phyloP scores from a whole-genome alignment of 768 basidiomycete species.

The Rhodotorula kratochvilovae region DNA sequence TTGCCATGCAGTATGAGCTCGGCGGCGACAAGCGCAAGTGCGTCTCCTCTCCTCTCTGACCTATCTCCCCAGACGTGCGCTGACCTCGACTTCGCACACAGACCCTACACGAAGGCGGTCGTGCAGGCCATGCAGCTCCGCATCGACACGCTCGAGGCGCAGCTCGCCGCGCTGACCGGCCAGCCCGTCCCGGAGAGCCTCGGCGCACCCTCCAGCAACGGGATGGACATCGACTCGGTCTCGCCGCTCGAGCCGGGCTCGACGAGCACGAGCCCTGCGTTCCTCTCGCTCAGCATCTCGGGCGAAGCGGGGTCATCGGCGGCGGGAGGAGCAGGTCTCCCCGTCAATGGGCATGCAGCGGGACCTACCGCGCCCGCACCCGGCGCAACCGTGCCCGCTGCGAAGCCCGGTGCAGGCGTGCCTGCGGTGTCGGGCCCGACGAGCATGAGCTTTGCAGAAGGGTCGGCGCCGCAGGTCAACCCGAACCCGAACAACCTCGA shows the following conservation, averaged over 20 bases:
- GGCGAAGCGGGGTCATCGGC: background rate
- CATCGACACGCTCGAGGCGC: conserved; percentile 35
- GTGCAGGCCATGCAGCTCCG: conserved; percentile 36
- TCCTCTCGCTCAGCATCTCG: conserved; percentile 4
- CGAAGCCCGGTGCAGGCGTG: too few relatives aligned
- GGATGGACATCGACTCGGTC: background rate
- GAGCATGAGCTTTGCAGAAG: background rate
- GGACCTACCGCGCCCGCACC: too few relatives aligned
- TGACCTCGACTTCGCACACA: background rate
- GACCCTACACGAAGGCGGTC: conserved; percentile 32
- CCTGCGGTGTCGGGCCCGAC: background rate
- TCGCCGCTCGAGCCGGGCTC: background rate
- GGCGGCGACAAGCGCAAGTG: conserved; percentile 14
- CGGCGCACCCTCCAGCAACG: background rate
- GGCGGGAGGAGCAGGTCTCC: too few relatives aligned
- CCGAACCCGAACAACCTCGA: conserved; percentile 1
- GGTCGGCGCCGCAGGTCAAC: background rate
- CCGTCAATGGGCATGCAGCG: too few relatives aligned
- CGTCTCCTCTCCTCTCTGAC: background rate
- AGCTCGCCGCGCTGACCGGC: conserved; percentile 23
- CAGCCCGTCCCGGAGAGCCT: background rate
- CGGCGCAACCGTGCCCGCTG: too few relatives aligned
- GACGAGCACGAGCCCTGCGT: background rate
- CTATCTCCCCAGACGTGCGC: background rate
- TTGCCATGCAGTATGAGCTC: conserved; percentile 13